Percentiles rank a stretch among this genome's conserved stretches.
Conservation (phyloP, 2,329 filamentous ascomycete genomes). For the Clonostachys chloroleuca region DNA sequence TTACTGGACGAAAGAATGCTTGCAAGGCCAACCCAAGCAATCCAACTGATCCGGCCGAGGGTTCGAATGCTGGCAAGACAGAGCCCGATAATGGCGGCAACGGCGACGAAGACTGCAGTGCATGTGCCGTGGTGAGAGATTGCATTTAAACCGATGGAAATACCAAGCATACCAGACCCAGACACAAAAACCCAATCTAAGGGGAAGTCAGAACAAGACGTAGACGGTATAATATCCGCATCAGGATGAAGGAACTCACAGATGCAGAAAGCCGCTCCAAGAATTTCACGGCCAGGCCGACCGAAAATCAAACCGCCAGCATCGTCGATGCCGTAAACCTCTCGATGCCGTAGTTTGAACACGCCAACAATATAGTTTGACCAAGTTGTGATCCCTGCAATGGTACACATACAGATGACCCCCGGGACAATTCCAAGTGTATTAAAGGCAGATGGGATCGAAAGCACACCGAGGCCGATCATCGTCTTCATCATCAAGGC, state of each 20-base stretch:
- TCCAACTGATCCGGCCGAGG: slow-evolving; percentile 21
- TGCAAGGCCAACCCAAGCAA: slow-evolving; percentile 22
- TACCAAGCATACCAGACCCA: slow-evolving; percentile 33
- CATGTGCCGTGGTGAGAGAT: slow-evolving; percentile 30
- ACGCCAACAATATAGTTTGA: slow-evolving; percentile 20
- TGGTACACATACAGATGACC: neutral
- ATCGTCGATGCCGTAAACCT: slow-evolving; percentile 50
- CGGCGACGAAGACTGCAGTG: slow-evolving; percentile 31
- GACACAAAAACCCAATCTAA: slow-evolving; percentile 13
- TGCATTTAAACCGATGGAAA: slow-evolving; percentile 33
- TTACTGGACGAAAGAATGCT: slow-evolving; percentile 17
- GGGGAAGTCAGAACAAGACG: neutral
- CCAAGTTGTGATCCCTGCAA: slow-evolving; percentile 1
- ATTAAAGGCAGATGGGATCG: slow-evolving; percentile 1
- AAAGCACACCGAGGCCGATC: slow-evolving; percentile 2
- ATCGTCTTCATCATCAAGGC: slow-evolving; percentile 20
- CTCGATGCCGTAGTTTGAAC: slow-evolving; percentile 45
- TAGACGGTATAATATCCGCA: neutral
- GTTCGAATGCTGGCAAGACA: slow-evolving; percentile 23
- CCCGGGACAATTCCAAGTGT: slow-evolving; percentile 2
- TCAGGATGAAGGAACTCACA: slow-evolving; percentile 12
- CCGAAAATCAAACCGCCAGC: slow-evolving; percentile 44
- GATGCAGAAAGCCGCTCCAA: slow-evolving; percentile 27
- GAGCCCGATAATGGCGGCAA: slow-evolving; percentile 20
- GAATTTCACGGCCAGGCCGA: slow-evolving; percentile 32